Base-by-base conservation (phyloP, 2,329 filamentous ascomycete genomes). In the Neonectria sp. region DNA sequence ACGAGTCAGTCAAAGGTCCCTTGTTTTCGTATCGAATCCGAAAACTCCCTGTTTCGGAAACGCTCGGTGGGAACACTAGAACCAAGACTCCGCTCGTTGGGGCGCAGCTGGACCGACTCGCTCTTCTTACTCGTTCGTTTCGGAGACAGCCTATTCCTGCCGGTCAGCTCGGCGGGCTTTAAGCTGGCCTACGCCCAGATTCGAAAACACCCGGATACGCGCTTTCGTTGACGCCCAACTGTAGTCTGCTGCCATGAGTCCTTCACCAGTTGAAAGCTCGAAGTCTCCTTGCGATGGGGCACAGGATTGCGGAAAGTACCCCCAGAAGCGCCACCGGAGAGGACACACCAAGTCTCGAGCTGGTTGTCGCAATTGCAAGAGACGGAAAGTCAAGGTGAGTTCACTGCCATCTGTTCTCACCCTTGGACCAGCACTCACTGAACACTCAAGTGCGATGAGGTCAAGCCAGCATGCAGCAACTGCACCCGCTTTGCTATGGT, bases 391-490 rank as follows among this genome's bases (percentile, higher is more conserved):
- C 31, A 62, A 62, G 52, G 60, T 62, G 37, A 31, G 60, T 13
- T 6, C 12, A 8, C 40, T 37, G 2, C 27, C n/a, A 5, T 4
- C 21, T 1, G n/a, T n/a, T 24, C 17, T 15, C 4, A 6, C n/a
- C 25, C 49, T 11, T 35, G 15, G 8, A 37, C 5, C 8, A 4
- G 25, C 27, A 21, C 8, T 49, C 37, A 62, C 17, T 8, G 17
- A 21, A 21, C 2, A 6, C 11, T 9, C 12, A 7, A 72, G 69
- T 72, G 70, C n/a, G 70, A 72, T 31, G 58, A 72, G 33, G 8
- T 21, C 3, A 58, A 68, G 29, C 67, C 60, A 49, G 51, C 40
- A 40, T 62, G 60, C 40, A 24, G 51, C 17, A 62, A 62, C 29
- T 62, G 60, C 31, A 31, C 35, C 15, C 52, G 60, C 52, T 62